Evolutionary conservation across 805 yeast genomes (phyloP), one percentile per base, ranked within the genome.

Genomic region (Wickerhamomyces strasburgensis): DNA sequence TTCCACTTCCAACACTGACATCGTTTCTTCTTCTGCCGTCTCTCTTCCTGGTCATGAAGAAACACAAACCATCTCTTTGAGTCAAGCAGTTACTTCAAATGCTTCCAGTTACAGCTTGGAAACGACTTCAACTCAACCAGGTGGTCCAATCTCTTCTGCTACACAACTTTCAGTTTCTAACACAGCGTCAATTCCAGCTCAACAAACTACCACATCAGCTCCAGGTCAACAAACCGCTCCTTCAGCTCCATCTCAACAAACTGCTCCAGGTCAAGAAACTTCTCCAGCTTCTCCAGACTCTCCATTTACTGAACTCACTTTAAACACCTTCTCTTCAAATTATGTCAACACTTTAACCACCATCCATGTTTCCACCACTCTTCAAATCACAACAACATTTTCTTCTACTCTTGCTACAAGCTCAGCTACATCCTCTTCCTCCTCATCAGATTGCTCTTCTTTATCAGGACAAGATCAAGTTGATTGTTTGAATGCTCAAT

Each of bases 401-500:
- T n/a, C 42, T 8, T 6, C 15, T 19, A 6, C 19, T 16, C 31
- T 21, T 21, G 34, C 30, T 5, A 14, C 33, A 14, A n/a, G 35
- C 28, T 30, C 46, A 14, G 26, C 27, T 25, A 21, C 48, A 14
- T 35, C 48, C 21, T 14, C 30, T 16, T 17, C 42, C 6, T 19
- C 35, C 16, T 15, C 38, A 5, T 37, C 43, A 16, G 65, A 60
- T 29, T 67, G 72, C 36, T 51, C 63, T 7, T 39, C 54, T 4
- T 49, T 65, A 11, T 32, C 62, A 11, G 78, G 76, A 4, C 48
- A 55, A 7, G 56, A 51, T 11, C 52, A 58, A 42, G 78, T 75
- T 2, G 53, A 61, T 39, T 66, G 75, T 40, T 39, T 72, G 45
- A 75, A 75, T 49, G 43, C 56, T 1, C 65, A 65, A 40, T 75